Evolutionary conservation across 2,329 filamentous ascomycete genomes (phyloP).

Genomic region (Sporothrix schenckii): DNA sequence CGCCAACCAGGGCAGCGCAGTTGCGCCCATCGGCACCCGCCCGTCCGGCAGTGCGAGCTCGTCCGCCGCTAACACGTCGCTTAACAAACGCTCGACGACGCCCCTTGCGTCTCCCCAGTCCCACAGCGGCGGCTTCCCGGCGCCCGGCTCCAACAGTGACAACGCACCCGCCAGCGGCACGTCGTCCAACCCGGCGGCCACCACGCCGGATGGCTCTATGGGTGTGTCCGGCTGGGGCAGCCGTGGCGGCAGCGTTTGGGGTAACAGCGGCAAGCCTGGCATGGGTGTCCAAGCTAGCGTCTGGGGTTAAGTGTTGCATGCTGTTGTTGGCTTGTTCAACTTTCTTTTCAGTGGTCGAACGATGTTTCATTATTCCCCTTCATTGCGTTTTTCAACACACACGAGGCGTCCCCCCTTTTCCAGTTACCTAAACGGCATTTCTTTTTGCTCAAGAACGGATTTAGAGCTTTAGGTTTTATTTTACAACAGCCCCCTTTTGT

Average conservation of each 20-base stretch:
- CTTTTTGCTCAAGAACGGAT: constrained; percentile 14
- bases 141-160: constrained; percentile 45
- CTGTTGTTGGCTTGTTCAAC: not conserved
- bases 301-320: constrained; percentile 68
- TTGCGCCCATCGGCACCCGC: constrained; percentile 92
- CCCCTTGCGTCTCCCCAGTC: constrained; percentile 89
- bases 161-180: constrained; percentile 48
- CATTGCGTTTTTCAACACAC: not conserved
- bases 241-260: constrained; percentile 76
- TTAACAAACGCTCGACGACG: constrained; percentile 83
- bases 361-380: not conserved
- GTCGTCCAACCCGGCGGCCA: constrained; percentile 59
- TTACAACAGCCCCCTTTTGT: not conserved
- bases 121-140: constrained; percentile 70
- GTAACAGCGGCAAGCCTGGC: constrained; percentile 74
- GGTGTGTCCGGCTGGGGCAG: constrained; percentile 70
- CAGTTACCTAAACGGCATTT: not conserved
- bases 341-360: not conserved
- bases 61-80: constrained; percentile 46
- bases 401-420: constrained; percentile 4
- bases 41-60: constrained; percentile 58
- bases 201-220: constrained; percentile 47
- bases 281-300: constrained; percentile 89
- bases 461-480: constrained; percentile 12
- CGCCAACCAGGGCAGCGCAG: constrained; percentile 55